Evolutionary conservation across 129 eudicot genomes (phyloP), one percentile per base, ranked within the genome.

Genomic region (Helianthus annuus): DNA sequence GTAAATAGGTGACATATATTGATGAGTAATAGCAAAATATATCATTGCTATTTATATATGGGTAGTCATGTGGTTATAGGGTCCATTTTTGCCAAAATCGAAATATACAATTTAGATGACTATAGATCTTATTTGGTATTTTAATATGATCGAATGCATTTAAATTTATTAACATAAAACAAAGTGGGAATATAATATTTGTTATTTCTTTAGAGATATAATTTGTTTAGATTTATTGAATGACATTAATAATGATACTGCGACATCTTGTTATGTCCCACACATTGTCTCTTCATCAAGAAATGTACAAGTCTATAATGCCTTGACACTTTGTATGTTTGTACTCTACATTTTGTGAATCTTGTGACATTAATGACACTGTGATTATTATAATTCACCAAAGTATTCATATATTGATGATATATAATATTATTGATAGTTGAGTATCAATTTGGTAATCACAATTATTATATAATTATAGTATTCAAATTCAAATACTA

Each of bases 211-310:
- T 29, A 7, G 27, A 36, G 49, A 39, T 19, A 55, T 39, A 57
- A 5, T 44, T 22, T 51, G 44, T 32, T 40, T 39, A 7, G 6
- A 34, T 32, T 32, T 53, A 38, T 70, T 61, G 13, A 61, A 12
- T 46, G 46, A 45, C 29, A 44, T 8, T 48, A 32, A 53, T 59
- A 7, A 40, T 19, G 44, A 24, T 8, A 5, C 56, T 45, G 14
- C 46, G 22, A 17, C 39, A 70, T 56, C 62, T 56, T 69, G 36
- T 32, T 32, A 45, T 58, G 55, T 59, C 76, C 68, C 68, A 72
- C 48, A 3, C 68, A 69, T 27, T 49, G 36, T 13, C 29, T 15
- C 17, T 48, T 61, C 69, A 46, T 59, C 48, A 60, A 29, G 45
- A 57, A 45, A 7, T n/a, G 45, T 44, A 16, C 58, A 45, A 8